Base-by-base conservation (phyloP, 441 rosid genomes). In the Adansonia grandidieri region DNA sequence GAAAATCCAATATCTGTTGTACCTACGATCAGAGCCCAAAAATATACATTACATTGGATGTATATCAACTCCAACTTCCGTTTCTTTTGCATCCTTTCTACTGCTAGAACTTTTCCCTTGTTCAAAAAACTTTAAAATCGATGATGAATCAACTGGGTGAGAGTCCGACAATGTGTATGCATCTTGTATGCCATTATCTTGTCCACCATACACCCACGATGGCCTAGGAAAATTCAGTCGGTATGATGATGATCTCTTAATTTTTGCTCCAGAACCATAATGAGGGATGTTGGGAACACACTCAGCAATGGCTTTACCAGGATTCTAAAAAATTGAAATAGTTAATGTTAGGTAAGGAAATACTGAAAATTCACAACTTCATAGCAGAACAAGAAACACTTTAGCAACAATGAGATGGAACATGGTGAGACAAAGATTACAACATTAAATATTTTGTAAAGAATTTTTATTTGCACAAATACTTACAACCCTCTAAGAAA, bases 1-100 rank as follows among this genome's bases (percentile, higher is more conserved):
- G 88, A 96, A 94, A 85, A 96, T 96, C 99, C 99, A 96, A 84
- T 93, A 96, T 78, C 98, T 88, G 80, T 94, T 96, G 86, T 90
- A 92, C 82, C 99, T 87, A 76, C 99, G 96, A 85, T 96, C 99
- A 83, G 98, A 93, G 60, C 99, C 99, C 87, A 96, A 83, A 86
- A 87, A 94, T 77, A 94, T 79, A 64, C 98, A 94, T 76, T 92
- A 97, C 95, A 96, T 90, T 20, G 97, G 89, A 81, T 94, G 98
- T 77, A 77, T 77, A 50, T 82, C 51, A 75, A 81, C 73, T 64
- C 67, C 82, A 47, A 58, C 80, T 86, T 82, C 91, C 74, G 76
- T 72, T 77, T 76, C 86, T 69, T 76, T 81, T 54, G 76, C 79
- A 73, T 84, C 82, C 62, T 81, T 83, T 77, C 58, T 68, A 68